Evolutionary conservation across 208 protist species (phyloP).

Genomic region (Naegleria gruberi): DNA sequence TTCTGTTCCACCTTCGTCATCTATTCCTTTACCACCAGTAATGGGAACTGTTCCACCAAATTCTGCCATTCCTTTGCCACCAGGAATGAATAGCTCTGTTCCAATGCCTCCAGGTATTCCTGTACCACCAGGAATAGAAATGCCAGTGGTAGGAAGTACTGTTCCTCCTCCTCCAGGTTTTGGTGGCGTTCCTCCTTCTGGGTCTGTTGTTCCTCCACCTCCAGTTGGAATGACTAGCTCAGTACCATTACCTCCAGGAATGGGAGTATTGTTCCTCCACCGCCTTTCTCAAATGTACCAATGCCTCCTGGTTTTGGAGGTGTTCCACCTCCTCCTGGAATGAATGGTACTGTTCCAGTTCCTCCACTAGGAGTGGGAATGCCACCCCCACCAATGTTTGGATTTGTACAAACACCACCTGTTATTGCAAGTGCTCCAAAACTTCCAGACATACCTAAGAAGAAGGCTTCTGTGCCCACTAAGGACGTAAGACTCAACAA

Average conservation of each 20-base stretch:
- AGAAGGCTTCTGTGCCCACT: not conserved
- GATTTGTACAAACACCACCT: not conserved
- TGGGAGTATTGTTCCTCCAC: not conserved
- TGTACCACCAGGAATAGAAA: too few species aligned
- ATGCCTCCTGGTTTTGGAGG: too few species aligned
- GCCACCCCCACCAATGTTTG: not conserved
- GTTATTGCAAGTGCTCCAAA: not conserved
- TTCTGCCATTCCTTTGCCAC: too few species aligned
- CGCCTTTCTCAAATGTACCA: too few species aligned
- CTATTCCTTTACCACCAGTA: too few species aligned
- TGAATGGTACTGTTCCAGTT: not conserved
- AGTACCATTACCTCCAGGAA: too few species aligned
- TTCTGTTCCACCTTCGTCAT: not conserved
- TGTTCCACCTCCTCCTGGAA: not conserved
- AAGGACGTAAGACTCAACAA: not conserved
- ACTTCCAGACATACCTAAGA: not conserved
- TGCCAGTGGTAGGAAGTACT: not conserved
- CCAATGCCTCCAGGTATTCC: not conserved
- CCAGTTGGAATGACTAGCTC: not conserved
- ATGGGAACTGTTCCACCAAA: too few species aligned
- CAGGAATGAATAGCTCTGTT: too few species aligned
- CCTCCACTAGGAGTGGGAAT: not conserved
- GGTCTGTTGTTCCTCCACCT: not conserved
- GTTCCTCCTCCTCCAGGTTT: not conserved
- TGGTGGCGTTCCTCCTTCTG: not conserved